Percentiles rank a stretch among this genome's conserved stretches.
Conservation (phyloP, 352 stramenopile genomes). For the Phytophthora podocarpi region DNA sequence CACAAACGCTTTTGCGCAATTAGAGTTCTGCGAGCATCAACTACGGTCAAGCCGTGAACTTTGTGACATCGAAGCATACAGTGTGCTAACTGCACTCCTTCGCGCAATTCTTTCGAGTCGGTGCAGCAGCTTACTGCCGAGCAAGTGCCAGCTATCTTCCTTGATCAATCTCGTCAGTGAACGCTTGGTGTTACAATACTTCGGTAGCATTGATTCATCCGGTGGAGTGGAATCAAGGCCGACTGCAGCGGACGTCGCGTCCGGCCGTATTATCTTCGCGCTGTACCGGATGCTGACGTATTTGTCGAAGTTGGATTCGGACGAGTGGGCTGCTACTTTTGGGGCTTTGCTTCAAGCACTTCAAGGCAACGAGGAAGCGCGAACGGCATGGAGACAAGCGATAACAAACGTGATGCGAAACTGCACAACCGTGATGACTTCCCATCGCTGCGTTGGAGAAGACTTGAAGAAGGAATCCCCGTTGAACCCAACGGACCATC, state of each 20-base stretch:
- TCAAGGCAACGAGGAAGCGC: conserved; percentile 17
- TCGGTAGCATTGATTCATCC: conserved; percentile 15
- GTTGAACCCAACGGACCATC: conserved; percentile 15
- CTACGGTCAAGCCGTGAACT: conserved; percentile 6
- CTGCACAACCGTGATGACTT: conserved; percentile 21
- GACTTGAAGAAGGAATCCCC: not conserved
- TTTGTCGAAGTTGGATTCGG: conserved; percentile 19
- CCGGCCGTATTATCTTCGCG: conserved; percentile 26
- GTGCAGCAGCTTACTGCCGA: conserved; percentile 18
- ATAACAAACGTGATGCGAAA: conserved; percentile 14
- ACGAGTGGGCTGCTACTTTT: conserved; percentile 28
- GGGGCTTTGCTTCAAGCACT: conserved; percentile 25
- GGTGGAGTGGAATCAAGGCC: conserved; percentile 2
- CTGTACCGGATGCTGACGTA: conserved; percentile 30
- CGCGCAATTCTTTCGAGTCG: conserved; percentile 31
- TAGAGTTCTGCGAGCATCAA: conserved; percentile 30
- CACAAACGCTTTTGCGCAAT: conserved; percentile 5
- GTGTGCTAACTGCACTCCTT: conserved; percentile 31
- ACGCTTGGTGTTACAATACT: conserved; percentile 31
- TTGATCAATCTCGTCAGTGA: conserved; percentile 40
- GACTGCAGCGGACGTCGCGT: conserved; percentile 17
- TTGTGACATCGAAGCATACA: conserved; percentile 39
- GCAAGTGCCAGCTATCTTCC: conserved; percentile 17
- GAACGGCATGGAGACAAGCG: conserved; percentile 16
- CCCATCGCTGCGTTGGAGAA: conserved; percentile 14